Conservation (phyloP, 306 rosid species). For the Malus domestica region ASM211411v1 NC_041794.1:32325001-32325500, state of each 20-base stretch:
- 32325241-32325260: constrained; percentile 95
- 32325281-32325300: constrained; percentile 94
- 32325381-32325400: constrained; percentile 89
- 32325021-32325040: neutral
- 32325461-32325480: constrained; percentile 91
- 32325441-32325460: constrained; percentile 83
- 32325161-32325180: neutral
- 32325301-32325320: constrained; percentile 97
- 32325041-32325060: neutral
- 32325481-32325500: constrained; percentile 91
- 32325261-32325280: constrained; percentile 94
- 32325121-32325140: neutral
- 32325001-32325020: neutral
- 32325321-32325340: constrained; percentile 87
- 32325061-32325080: neutral
- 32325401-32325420: constrained; percentile 93
- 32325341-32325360: constrained; percentile 93
- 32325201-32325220: constrained; percentile 20
- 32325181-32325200: neutral
- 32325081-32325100: neutral
- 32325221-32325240: constrained; percentile 28
- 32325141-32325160: neutral
- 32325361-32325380: constrained; percentile 90
- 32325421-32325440: constrained; percentile 96
- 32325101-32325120: neutral